Percentiles rank a stretch among this genome's conserved stretches.
Evolutionary conservation across 2,329 filamentous ascomycete genomes (phyloP).

Genomic region (Fusarium liriodendri): DNA sequence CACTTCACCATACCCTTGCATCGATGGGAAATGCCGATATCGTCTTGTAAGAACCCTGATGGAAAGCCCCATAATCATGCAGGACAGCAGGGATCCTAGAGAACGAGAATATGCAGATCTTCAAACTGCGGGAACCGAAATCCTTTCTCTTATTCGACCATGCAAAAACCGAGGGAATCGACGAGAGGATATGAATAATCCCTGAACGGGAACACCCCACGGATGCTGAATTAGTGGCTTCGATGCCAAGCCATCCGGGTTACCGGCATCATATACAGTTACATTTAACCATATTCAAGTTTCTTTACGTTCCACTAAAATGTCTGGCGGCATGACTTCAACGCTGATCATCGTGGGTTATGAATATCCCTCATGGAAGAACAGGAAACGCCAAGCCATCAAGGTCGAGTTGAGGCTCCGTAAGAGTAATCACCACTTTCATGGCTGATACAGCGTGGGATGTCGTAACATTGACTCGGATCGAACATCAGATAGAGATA

Average conservation of each 20-base stretch:
- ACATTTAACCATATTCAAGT: background rate
- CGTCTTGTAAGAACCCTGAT: background rate
- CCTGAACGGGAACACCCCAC: background rate
- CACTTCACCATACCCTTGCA: background rate
- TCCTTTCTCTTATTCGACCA: background rate
- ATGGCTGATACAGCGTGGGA: background rate
- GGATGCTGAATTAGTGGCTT: background rate
- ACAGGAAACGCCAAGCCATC: background rate
- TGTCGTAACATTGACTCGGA: background rate
- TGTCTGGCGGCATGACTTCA: background rate
- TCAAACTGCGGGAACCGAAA: background rate
- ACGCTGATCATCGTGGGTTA: background rate
- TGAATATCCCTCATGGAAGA: background rate
- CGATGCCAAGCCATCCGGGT: background rate
- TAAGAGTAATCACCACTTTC: background rate
- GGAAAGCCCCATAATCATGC: background rate
- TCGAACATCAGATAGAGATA: background rate
- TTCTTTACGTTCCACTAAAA: background rate
- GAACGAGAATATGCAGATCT: background rate
- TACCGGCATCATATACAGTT: background rate
- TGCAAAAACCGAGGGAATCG: background rate
- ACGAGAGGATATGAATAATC: background rate
- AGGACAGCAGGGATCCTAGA: background rate
- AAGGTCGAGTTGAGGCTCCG: background rate
- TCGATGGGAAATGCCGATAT: background rate